Evolutionary conservation across 129 eudicot species (phyloP), one percentile per base, ranked within the genome.

Genomic region (Chrysanthemum lavandulifolium): DNA sequence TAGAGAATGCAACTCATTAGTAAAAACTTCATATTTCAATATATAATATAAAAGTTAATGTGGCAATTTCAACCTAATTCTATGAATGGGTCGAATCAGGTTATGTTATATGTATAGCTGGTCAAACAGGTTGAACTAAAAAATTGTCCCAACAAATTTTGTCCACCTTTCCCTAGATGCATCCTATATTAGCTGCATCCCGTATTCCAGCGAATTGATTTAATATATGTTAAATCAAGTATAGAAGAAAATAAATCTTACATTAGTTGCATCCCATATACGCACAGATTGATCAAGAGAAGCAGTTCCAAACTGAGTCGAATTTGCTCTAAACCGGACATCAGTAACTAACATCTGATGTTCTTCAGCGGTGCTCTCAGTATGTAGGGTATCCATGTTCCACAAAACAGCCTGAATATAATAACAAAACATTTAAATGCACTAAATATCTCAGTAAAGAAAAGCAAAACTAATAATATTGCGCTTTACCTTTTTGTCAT

Each of bases 181-280:
- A 40, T 40, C 47, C 47, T 6, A 5, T 33, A 36, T 5, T 36
- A 36, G 45, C 0, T 36, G 45, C 45, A 36, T 36, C 45, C 47
- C 10, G 47, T 40, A 40, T 40, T 40, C 47, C 47, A 40, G 9
- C 47, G 10, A 8, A 36, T 7, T 40, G 13, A 27, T 53, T 15
- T 50, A 29, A 69, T 56, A 54, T 36, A 70, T 8, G 12, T 53
- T 54, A 9, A 77, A 50, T 16, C 16, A 59, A 10, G 47, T 10
- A 70, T 45, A 72, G 5, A 50, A 72, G 61, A 23, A 43, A 15
- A 58, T 66, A 78, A 65, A 76, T 21, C 71, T 73, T 82, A 92
- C 98, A 82, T 92, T 89, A 63, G 96, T 81, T 47, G 98, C 98
- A 89, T 92, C 98, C 98, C 98, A 92, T 66, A 92, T 75, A 73